Evolutionary conservation across 768 basidiomycete species (phyloP).

Genomic region (Boletus rex-veris): DNA sequence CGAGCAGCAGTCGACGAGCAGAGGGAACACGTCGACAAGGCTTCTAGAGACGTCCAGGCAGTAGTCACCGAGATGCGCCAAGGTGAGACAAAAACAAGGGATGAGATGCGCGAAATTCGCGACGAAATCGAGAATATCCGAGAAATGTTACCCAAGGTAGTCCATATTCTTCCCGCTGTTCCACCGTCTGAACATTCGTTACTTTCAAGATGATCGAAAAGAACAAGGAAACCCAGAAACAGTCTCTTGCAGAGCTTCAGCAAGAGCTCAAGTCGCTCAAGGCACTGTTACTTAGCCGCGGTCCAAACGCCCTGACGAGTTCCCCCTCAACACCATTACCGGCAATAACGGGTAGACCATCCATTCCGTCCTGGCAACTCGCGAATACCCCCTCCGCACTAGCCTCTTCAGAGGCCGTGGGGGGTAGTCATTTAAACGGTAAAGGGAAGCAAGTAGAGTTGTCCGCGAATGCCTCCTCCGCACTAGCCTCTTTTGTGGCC

Average conservation of each 20-base stretch:
- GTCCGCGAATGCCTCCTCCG: slow-evolving; percentile 36
- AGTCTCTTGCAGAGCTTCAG: slow-evolving; percentile 83
- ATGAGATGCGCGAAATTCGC: slow-evolving; percentile 88
- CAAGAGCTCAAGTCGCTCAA: slow-evolving; percentile 94
- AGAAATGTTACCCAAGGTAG: slow-evolving; percentile 90
- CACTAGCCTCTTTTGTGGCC: slow-evolving; percentile 17
- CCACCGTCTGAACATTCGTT: background rate
- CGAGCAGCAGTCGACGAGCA: slow-evolving; percentile 74
- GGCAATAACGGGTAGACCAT: slow-evolving; percentile 54
- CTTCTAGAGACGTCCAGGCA: slow-evolving; percentile 66
- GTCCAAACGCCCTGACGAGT: slow-evolving; percentile 45
- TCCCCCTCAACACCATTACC: slow-evolving; percentile 50
- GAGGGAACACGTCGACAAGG: slow-evolving; percentile 64
- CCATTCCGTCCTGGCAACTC: slow-evolving; percentile 92
- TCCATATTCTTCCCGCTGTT: slow-evolving; percentile 6
- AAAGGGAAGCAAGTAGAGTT: slow-evolving; percentile 36
- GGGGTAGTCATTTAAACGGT: background rate
- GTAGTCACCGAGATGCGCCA: slow-evolving; percentile 74
- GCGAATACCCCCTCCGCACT: slow-evolving; percentile 37
- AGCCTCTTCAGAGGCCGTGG: slow-evolving; percentile 14
- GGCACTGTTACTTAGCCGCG: slow-evolving; percentile 76
- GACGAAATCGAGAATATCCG: slow-evolving; percentile 88
- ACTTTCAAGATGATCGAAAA: slow-evolving; percentile 84
- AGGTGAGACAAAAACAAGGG: slow-evolving; percentile 72
- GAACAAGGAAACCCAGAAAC: slow-evolving; percentile 80